Evolutionary conservation across 139 green algal genomes (phyloP).

Genomic region (Chlorella sp.): DNA sequence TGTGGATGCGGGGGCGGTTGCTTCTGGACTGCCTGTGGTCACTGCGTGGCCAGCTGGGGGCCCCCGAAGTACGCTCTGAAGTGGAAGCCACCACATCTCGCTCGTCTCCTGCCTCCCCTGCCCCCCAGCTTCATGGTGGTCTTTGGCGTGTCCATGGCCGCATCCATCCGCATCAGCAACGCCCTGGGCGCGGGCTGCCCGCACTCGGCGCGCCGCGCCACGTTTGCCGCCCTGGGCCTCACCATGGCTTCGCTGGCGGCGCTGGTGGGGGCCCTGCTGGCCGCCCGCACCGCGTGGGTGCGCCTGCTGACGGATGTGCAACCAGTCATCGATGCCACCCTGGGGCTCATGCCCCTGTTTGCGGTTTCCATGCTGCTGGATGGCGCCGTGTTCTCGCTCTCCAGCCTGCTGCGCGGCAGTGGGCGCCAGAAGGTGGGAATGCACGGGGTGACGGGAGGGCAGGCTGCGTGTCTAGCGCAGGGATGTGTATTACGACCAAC

Average conservation of each 20-base stretch:
- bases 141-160: slow-evolving; percentile 15
- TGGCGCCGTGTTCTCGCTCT: neutral
- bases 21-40: too few relatives aligned
- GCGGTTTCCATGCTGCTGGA: neutral
- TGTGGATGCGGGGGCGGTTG: too few relatives aligned
- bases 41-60: too few relatives aligned
- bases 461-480: neutral
- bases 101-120: neutral
- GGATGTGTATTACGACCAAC: too few relatives aligned
- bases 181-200: slow-evolving; percentile 18
- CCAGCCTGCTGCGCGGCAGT: neutral
- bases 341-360: slow-evolving; percentile 12
- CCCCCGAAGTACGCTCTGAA: too few relatives aligned
- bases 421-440: slow-evolving; percentile 18
- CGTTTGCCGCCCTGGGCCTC: neutral
- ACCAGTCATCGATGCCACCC: neutral
- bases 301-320: slow-evolving; percentile 9
- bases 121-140: slow-evolving; percentile 13
- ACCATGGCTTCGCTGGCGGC: neutral
- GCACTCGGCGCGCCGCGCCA: neutral
- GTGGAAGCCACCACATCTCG: too few relatives aligned
- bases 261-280: neutral
- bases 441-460: neutral
- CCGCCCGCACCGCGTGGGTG: neutral
- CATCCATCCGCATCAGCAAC: slow-evolving; percentile 6